Percentiles rank a stretch among this genome's conserved stretches.
Evolutionary conservation across 2,329 filamentous ascomycete species (phyloP).

Genomic region (Neophaeococcomyces mojaviensis): DNA sequence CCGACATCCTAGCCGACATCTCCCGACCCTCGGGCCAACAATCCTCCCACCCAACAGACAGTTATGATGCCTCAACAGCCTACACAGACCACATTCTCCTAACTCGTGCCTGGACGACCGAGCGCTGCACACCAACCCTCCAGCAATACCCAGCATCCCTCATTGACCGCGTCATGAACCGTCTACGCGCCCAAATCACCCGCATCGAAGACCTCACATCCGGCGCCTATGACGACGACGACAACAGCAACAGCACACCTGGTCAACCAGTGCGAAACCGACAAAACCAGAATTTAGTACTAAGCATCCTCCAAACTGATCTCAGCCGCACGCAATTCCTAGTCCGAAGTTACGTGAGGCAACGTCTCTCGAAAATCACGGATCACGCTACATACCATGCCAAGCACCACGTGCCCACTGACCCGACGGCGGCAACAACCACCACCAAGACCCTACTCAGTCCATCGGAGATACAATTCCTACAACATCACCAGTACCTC

Average conservation of each 20-base stretch:
- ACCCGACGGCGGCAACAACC: slow-evolving; percentile 34
- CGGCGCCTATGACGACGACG: slow-evolving; percentile 31
- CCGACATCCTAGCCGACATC: slow-evolving; percentile 46
- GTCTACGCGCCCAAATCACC: slow-evolving; percentile 57
- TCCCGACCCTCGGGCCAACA: slow-evolving; percentile 28
- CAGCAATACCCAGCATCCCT: slow-evolving; percentile 68
- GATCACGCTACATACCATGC: slow-evolving; percentile 45
- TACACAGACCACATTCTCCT: slow-evolving; percentile 71
- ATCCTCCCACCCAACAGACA: slow-evolving; percentile 45
- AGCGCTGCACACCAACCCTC: slow-evolving; percentile 83
- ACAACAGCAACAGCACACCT: slow-evolving; percentile 40
- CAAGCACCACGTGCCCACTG: slow-evolving; percentile 23
- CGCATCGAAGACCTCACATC: slow-evolving; percentile 55
- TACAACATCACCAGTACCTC: slow-evolving; percentile 75
- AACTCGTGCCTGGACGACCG: slow-evolving; percentile 87
- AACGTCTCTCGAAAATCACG: slow-evolving; percentile 69
- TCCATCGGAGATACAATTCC: slow-evolving; percentile 68
- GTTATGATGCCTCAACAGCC: slow-evolving; percentile 16
- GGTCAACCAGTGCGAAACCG: slow-evolving; percentile 44
- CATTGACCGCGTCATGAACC: slow-evolving; percentile 72
- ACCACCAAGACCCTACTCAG: slow-evolving; percentile 53
- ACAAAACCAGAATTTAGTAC: slow-evolving; percentile 80
- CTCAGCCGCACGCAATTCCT: slow-evolving; percentile 90
- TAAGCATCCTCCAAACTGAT: slow-evolving; percentile 95
- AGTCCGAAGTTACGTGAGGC: slow-evolving; percentile 71